phyloP scores from a whole-genome alignment of 768 basidiomycete species.

The Naganishia onofrii region DNA sequence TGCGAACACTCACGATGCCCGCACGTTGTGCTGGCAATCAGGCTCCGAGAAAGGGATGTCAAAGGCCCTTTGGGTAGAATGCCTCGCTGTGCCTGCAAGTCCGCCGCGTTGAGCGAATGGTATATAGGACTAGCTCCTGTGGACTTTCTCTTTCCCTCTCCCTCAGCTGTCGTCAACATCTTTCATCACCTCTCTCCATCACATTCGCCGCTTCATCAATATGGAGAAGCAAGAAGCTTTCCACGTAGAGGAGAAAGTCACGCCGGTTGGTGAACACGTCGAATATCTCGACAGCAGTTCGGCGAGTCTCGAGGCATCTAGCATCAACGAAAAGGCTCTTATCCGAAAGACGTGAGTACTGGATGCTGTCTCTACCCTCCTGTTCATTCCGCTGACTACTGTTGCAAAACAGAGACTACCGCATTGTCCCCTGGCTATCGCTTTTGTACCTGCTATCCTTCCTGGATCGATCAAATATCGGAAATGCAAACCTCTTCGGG shows the following conservation, averaged over 20 bases:
- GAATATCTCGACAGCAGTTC: constrained; percentile 20
- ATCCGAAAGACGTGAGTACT: constrained; percentile 65
- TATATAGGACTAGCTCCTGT: neutral
- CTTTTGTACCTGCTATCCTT: constrained; percentile 75
- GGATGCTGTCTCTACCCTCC: constrained; percentile 53
- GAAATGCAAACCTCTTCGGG: constrained; percentile 67
- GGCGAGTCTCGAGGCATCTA: constrained; percentile 50
- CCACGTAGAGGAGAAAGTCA: constrained; percentile 19
- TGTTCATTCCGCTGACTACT: neutral
- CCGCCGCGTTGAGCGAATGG: neutral
- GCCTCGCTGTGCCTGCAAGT: neutral
- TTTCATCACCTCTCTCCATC: neutral
- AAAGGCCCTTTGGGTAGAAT: neutral
- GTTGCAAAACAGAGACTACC: constrained; percentile 38
- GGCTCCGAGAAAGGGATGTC: neutral
- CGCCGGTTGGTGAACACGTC: constrained; percentile 22
- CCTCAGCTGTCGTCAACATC: no score
- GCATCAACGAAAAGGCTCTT: constrained; percentile 67
- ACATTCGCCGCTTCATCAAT: neutral
- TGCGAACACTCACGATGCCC: no score
- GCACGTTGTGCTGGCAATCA: neutral
- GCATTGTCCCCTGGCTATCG: constrained; percentile 71
- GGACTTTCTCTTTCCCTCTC: neutral
- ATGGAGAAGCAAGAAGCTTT: constrained; percentile 16
- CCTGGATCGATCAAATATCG: constrained; percentile 66